These are phyloP conservation scores for Kurtzmaniella quercitrusa DNA, from an alignment of 1,139 yeast species.

Conservation along the genomic window DNA sequence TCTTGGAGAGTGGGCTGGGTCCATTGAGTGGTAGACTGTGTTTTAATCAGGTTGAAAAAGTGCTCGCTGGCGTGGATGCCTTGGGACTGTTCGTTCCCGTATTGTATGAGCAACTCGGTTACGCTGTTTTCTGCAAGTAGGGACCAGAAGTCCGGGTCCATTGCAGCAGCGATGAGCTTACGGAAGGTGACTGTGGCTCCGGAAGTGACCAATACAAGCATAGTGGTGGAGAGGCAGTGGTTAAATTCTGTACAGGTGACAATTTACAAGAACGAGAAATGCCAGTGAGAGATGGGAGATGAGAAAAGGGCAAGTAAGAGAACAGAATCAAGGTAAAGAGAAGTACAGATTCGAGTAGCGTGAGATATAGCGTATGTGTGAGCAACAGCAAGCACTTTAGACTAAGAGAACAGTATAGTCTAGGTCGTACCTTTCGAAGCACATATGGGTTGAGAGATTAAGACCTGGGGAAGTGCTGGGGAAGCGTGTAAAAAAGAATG, in stretches of 20 bases:
- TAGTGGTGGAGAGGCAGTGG: constrained; percentile 5
- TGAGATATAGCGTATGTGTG: too few species aligned
- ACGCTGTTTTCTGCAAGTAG: constrained; percentile 30
- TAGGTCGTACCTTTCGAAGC: too few species aligned
- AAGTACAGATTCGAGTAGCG: too few species aligned
- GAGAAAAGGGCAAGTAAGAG: too few species aligned
- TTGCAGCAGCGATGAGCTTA: constrained; percentile 41
- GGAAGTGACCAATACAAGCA: constrained; percentile 54
- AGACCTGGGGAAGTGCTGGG: too few species aligned
- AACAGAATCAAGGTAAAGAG: too few species aligned
- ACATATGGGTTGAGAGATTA: too few species aligned
- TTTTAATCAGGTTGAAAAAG: neutral
- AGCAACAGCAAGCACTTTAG: too few species aligned
- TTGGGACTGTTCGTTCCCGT: constrained; percentile 51
- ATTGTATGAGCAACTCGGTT: constrained; percentile 53
- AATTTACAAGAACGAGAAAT: neutral
- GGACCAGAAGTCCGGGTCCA: constrained; percentile 32
- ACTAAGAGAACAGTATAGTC: too few species aligned
- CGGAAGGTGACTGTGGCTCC: constrained; percentile 85
- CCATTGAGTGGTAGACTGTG: constrained; percentile 9
- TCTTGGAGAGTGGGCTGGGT: neutral
- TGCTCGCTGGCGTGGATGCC: constrained; percentile 10
- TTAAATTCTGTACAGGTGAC: neutral
- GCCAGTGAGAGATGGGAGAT: neutral
- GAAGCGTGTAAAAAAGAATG: too few species aligned